A percentile compares a stretch with the other conserved stretches of the same genome.
Conservation (phyloP, 305 asterid species). For the Fraxinus sp. region DNA sequence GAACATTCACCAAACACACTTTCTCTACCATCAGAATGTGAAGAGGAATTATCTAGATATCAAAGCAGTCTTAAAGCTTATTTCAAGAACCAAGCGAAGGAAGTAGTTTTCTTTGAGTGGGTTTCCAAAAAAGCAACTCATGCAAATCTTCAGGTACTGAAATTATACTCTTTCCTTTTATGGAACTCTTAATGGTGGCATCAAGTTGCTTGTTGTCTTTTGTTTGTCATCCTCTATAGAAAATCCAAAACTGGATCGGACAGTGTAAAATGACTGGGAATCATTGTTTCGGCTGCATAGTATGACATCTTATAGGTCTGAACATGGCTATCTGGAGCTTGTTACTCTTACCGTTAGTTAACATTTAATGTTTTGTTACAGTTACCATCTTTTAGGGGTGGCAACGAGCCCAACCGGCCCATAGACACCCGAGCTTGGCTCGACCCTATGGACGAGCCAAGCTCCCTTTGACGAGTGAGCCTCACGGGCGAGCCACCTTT, state of each 20-base stretch:
- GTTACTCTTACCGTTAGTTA: constrained; percentile 7
- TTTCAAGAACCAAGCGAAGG: constrained; percentile 70
- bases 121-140: constrained; percentile 77
- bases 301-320: constrained; percentile 16
- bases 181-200: constrained; percentile 19
- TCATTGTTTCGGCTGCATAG: constrained; percentile 8
- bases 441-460: too few species aligned
- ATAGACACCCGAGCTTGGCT: too few species aligned
- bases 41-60: constrained; percentile 50
- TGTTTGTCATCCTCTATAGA: constrained; percentile 12
- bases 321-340: constrained; percentile 21
- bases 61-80: constrained; percentile 71
- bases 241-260: constrained; percentile 5
- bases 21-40: constrained; percentile 68
- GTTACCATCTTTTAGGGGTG: background rate
- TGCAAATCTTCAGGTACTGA: constrained; percentile 89
- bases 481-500: too few species aligned
- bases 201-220: constrained; percentile 2
- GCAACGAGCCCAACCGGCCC: too few species aligned
- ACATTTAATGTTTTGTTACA: constrained; percentile 3
- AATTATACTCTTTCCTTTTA: background rate
- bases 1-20: constrained; percentile 86
- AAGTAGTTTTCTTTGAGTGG: constrained; percentile 90
- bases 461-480: too few species aligned
- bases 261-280: background rate